Evolutionary conservation across 805 yeast genomes (phyloP).

Genomic region (Kuraishia hungarica): DNA sequence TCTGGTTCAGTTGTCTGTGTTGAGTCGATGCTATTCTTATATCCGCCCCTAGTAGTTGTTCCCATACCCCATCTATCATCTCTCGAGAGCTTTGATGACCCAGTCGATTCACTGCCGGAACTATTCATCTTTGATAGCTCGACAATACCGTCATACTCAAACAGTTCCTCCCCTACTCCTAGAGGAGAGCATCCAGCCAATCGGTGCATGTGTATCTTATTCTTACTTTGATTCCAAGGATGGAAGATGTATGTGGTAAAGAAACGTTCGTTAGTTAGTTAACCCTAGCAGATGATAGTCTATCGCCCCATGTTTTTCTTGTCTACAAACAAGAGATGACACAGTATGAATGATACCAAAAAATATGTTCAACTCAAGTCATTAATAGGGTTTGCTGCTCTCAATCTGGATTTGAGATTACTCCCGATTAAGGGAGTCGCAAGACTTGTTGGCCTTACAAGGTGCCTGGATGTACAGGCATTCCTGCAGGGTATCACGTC

Average conservation of each 20-base stretch:
- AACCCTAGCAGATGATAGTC: background rate
- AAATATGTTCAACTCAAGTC: background rate
- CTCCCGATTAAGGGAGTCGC: background rate
- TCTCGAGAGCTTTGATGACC: background rate
- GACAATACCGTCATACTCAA: background rate
- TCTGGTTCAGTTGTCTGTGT: background rate
- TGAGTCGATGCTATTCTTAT: background rate
- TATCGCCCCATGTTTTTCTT: background rate
- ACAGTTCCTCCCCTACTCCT: background rate
- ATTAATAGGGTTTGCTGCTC: background rate
- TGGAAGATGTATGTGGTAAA: background rate
- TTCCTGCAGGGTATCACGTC: background rate
- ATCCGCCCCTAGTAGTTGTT: background rate
- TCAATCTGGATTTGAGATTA: background rate
- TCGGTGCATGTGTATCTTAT: background rate
- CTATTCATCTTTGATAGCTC: background rate
- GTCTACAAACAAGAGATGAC: background rate
- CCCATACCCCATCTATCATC: background rate
- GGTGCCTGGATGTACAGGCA: background rate
- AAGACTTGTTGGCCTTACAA: background rate
- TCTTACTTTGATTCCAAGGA: background rate
- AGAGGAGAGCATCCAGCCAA: background rate
- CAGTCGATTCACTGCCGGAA: background rate
- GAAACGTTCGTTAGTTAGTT: background rate
- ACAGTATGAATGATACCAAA: background rate